Evolutionary conservation across 2,329 filamentous ascomycete species (phyloP), one percentile per base, ranked within the genome.

Genomic region (Sclerotinia sclerotiorum): DNA sequence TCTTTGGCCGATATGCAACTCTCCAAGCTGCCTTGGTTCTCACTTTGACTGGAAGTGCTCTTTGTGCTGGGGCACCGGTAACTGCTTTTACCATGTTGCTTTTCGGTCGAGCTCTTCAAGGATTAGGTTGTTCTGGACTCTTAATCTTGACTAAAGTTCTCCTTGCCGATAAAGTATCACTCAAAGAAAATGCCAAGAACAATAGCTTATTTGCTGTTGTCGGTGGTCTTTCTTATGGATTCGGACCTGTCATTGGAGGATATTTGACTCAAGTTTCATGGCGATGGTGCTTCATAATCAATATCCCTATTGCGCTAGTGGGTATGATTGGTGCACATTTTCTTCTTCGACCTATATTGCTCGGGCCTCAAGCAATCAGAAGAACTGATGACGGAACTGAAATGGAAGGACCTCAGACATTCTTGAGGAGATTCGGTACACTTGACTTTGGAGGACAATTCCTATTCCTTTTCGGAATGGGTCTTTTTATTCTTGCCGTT

Each of bases 251-350:
- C 2, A 79, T 89, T 32, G 88, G 88, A 54, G 72, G 82, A 0
- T 85, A 84, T 69, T 79, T 88, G 17, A 84, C 84, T 27, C 78
- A 81, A 48, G 78, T 81, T 5, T 83, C 82, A 71, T 91, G 88
- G 88, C 80, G 88, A 62, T 91, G 89, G 83, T 88, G 87, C 74
- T 91, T 91, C 75, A 86, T 83, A 49, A 83, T 90, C 66, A 87
- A 85, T 70, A 80, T 88, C n/a, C 86, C 86, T 21, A 81, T 88
- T 54, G 82, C 80, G 1, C 79, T 82, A 3, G 72, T 84, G 27
- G 84, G 83, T 7, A 80, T 89, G 48, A 60, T 84, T n/a, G 69
- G 86, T 52, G 81, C 86, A 62, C 85, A 85, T 73, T 77, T 88
- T 66, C 72, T 90, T 46, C 81, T 90, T 44, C 82, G 87, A 27